phyloP scores from a whole-genome alignment of 1,284 basidiomycete genomes.

The Marasmius fiardii region DNA sequence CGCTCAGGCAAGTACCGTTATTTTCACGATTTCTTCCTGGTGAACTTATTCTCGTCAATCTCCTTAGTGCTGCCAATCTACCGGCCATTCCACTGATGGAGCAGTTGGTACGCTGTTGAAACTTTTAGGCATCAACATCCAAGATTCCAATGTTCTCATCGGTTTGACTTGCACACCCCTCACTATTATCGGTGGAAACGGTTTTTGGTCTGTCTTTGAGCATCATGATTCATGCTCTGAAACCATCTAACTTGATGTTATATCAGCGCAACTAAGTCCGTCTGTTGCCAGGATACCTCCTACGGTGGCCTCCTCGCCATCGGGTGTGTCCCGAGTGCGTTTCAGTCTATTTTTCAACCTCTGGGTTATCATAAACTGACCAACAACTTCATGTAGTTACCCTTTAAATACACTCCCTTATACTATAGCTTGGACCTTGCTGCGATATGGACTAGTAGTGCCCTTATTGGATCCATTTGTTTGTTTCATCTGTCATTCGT shows the following conservation, averaged over 20 bases:
- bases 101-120: neutral
- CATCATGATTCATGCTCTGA: neutral
- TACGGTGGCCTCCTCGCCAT: constrained; percentile 39
- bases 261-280: constrained; percentile 33
- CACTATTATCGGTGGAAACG: constrained; percentile 20
- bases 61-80: constrained; percentile 10
- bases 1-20: neutral
- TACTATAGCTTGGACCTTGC: too few species aligned
- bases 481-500: too few species aligned
- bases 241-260: neutral
- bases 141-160: constrained; percentile 15
- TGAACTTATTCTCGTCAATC: neutral
- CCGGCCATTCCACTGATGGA: neutral
- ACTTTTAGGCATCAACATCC: neutral
- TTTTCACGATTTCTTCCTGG: neutral
- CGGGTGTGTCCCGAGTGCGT: constrained; percentile 43
- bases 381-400: neutral
- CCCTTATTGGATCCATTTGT: too few species aligned
- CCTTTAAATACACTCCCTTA: too few species aligned
- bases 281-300: constrained; percentile 40
- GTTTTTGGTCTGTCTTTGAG: constrained; percentile 32
- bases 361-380: neutral
- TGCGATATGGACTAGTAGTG: too few species aligned
- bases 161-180: constrained; percentile 37
- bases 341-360: neutral